Conservation (phyloP, 768 basidiomycete genomes). For the Dacryopinax primogenitus region DNA sequence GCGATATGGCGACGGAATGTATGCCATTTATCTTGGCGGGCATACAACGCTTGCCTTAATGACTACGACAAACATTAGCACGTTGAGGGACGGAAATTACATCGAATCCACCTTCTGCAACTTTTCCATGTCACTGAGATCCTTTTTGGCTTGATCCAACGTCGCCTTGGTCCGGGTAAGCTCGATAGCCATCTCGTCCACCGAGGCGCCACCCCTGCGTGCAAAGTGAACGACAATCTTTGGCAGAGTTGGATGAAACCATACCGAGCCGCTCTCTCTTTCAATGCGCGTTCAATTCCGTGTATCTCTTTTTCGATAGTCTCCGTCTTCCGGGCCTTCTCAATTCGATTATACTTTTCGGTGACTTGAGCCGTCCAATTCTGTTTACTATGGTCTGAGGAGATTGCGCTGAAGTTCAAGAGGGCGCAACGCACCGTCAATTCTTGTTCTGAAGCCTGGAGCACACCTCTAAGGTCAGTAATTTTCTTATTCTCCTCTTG, state of each 20-base stretch:
- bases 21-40: slow-evolving; percentile 65
- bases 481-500: slow-evolving; percentile 38
- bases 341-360: slow-evolving; percentile 45
- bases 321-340: slow-evolving; percentile 44
- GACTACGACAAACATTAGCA: slow-evolving; percentile 33
- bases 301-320: slow-evolving; percentile 49
- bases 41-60: slow-evolving; percentile 49
- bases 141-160: slow-evolving; percentile 46
- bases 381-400: slow-evolving; percentile 24
- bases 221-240: slow-evolving; percentile 9
- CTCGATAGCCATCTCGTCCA: slow-evolving; percentile 64
- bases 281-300: slow-evolving; percentile 49
- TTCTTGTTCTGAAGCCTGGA: slow-evolving; percentile 45
- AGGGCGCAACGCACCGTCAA: slow-evolving; percentile 39
- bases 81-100: neutral
- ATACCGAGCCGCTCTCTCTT: slow-evolving; percentile 52
- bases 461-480: slow-evolving; percentile 33
- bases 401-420: neutral
- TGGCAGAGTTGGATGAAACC: slow-evolving; percentile 16
- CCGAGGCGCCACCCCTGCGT: slow-evolving; percentile 55
- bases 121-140: slow-evolving; percentile 47
- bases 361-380: slow-evolving; percentile 53
- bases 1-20: slow-evolving; percentile 81
- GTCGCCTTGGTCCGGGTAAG: slow-evolving; percentile 50
- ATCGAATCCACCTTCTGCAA: slow-evolving; percentile 49